Conservation (phyloP, 345 rosid species). For the Salix koriyanagi region DNA sequence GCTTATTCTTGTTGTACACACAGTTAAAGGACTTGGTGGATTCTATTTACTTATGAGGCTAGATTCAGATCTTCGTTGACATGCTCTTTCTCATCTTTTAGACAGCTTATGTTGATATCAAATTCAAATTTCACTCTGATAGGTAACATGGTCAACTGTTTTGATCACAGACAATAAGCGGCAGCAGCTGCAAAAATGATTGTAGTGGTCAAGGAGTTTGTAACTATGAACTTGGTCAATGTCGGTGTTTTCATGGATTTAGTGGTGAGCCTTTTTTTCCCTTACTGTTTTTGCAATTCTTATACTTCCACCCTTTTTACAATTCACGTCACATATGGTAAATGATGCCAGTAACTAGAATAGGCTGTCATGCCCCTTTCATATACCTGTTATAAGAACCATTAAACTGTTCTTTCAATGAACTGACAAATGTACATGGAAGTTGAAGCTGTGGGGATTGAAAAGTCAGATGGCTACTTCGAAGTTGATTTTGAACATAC, state of each 20-base stretch:
- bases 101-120: background rate
- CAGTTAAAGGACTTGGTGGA: background rate
- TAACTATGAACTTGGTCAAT: constrained; percentile 69
- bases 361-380: background rate
- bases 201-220: constrained; percentile 90
- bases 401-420: background rate
- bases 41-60: background rate
- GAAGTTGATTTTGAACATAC: too few species aligned
- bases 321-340: background rate
- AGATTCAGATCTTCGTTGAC: background rate
- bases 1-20: background rate
- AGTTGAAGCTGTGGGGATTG: background rate
- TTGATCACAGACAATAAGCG: constrained; percentile 62
- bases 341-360: background rate
- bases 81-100: background rate
- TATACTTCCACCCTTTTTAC: background rate
- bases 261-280: constrained; percentile 41
- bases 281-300: background rate
- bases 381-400: background rate
- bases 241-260: constrained; percentile 88
- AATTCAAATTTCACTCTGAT: background rate
- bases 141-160: background rate
- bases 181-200: constrained; percentile 55
- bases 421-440: background rate
- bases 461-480: background rate